Conservation (phyloP, 768 basidiomycete genomes). For the Pleurotus sapidus region DNA sequence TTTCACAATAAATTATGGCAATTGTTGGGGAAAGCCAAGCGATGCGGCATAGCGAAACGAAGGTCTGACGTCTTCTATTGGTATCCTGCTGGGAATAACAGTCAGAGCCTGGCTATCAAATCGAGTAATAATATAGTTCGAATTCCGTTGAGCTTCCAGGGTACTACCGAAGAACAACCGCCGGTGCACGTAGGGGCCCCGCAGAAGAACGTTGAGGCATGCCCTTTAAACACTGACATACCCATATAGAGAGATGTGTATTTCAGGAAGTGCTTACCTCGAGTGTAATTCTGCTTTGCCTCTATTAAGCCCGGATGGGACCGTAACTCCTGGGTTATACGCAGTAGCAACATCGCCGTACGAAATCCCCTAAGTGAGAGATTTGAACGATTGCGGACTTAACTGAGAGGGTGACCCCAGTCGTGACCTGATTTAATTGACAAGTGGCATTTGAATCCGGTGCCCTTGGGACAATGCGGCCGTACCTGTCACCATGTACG, state of each 20-base stretch:
- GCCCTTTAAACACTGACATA: background rate
- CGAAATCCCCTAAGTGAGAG: background rate
- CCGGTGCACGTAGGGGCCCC: slow-evolving; percentile 3
- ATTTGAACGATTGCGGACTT: background rate
- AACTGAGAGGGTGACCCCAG: background rate
- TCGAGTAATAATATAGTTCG: slow-evolving; percentile 2
- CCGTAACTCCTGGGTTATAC: no score
- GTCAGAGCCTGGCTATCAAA: background rate
- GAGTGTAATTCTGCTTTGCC: no score
- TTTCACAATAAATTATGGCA: background rate
- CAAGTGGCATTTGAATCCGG: background rate
- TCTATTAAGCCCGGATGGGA: no score
- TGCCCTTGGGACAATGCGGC: background rate
- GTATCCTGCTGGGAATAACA: background rate
- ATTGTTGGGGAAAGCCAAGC: background rate
- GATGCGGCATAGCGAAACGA: background rate
- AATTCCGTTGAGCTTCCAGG: slow-evolving; percentile 10
- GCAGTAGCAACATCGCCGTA: no score
- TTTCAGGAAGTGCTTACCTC: no score
- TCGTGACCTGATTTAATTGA: background rate
- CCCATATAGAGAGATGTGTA: background rate
- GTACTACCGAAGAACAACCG: slow-evolving; percentile 13
- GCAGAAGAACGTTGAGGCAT: background rate
- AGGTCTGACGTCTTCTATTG: slow-evolving; percentile 1
- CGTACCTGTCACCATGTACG: background rate